Base-by-base conservation (phyloP, 2,329 filamentous ascomycete genomes). In the Trichophyton benhamiae region DNA sequence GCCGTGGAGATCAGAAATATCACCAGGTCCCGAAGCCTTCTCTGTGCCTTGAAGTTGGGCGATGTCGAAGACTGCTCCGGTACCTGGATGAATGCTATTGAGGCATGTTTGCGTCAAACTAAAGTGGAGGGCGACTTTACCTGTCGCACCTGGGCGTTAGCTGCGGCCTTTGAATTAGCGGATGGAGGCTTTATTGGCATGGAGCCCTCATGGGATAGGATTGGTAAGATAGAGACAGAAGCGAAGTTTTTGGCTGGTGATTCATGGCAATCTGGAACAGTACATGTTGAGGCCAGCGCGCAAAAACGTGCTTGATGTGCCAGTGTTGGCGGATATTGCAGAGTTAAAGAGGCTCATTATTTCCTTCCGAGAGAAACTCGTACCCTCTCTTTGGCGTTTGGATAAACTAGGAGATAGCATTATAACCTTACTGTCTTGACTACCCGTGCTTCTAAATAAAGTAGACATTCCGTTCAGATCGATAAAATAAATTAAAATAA, bases 31-130 rank as follows among this genome's bases (percentile, higher is more conserved):
- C 53, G 36, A 27, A 59, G 46, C 20, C 52, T 65, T 3, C 57
- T 66, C 7, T 58, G 59, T n/a, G 64, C 58, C 15, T 36, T 66
- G 22, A 65, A 64, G 58, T 27, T 66, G n/a, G 65, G 64, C 15
- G 60, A 44, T 6, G 13, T 66, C n/a, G 63, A 64, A n/a, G 59
- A 60, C 13, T 44, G 55, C 33, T 55, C 58, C 27, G 62, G 61
- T 3, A 60, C 65, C 25, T 65, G 65, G 65, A 59, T 66, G 42
- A 38, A 42, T 2, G 60, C 57, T 11, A 58, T 65, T 4, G 58
- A 64, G 30, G 22, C 55, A 13, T 66, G 65, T 48, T 38, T 65
- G n/a, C 55, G 64, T 11, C 33, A 53, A n/a, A 61, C 55, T 9
- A 48, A 57, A 17, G 61, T 63, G 8, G 44, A 58, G 22, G 60